These are phyloP conservation scores for Cenchrus americanus DNA, from an alignment of 176 grass and related monocot species.

Conservation along the genomic window DNA sequence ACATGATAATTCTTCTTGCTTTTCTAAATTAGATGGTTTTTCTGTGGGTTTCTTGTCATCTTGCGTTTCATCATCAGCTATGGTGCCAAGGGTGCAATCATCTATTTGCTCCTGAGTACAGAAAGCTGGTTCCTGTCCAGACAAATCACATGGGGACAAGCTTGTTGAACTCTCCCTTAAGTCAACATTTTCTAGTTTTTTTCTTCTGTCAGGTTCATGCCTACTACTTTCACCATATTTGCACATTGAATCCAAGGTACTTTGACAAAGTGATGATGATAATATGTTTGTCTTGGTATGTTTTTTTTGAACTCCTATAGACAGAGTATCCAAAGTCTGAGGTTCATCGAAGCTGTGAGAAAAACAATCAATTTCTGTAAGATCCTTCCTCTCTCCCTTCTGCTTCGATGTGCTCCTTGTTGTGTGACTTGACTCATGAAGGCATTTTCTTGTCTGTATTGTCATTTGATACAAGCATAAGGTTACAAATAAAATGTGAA, in stretches of 20 bases:
- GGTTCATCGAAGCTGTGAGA: conserved; percentile 33
- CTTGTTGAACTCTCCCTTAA: conserved; percentile 26
- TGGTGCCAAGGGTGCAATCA: conserved; percentile 34
- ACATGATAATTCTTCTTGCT: conserved; percentile 71
- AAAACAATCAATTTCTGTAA: conserved; percentile 36
- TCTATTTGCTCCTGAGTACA: conserved; percentile 43
- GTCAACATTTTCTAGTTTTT: conserved; percentile 26
- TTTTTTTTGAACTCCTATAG: conserved; percentile 35
- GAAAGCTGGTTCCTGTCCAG: conserved; percentile 40
- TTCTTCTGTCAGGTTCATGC: conserved; percentile 31
- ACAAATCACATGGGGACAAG: conserved; percentile 29
- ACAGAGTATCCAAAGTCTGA: conserved; percentile 15
- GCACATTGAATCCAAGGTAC: conserved; percentile 16
- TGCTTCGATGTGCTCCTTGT: conserved; percentile 49
- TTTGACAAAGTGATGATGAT: conserved; percentile 46
- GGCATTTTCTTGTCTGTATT: conserved; percentile 42
- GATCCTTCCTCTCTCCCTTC: conserved; percentile 47
- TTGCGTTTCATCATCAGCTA: conserved; percentile 38
- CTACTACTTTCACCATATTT: conserved; percentile 42
- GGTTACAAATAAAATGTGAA: conserved; percentile 21
- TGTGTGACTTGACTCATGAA: conserved; percentile 34
- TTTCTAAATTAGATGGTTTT: conserved; percentile 33
- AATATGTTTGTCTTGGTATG: conserved; percentile 12
- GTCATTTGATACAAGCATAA: conserved; percentile 29
- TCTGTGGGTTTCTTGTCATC: conserved; percentile 31